phyloP scores from a whole-genome alignment of 371 early-diverging fungal species.

The Quaeritorhiza haematococci region DNA sequence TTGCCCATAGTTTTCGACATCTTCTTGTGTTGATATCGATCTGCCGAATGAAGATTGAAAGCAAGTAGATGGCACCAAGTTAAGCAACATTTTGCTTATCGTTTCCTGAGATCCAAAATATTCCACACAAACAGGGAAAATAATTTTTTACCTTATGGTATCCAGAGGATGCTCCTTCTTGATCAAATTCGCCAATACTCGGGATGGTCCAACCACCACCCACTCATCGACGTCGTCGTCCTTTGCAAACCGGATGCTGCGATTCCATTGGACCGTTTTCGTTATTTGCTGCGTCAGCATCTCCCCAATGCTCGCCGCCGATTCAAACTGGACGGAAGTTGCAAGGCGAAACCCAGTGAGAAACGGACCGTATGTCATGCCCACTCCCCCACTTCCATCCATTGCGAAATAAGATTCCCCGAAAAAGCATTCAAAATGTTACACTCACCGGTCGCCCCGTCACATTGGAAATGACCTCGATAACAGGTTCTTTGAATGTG shows the following conservation, averaged over 20 bases:
- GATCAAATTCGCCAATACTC: slow-evolving; percentile 80
- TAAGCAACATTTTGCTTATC: too few species aligned
- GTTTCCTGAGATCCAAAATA: too few species aligned
- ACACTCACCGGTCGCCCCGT: slow-evolving; percentile 77
- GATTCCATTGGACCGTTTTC: slow-evolving; percentile 84
- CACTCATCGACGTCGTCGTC: slow-evolving; percentile 74
- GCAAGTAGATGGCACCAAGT: too few species aligned
- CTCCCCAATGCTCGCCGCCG: slow-evolving; percentile 52
- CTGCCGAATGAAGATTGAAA: too few species aligned
- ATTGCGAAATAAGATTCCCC: neutral
- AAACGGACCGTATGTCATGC: neutral
- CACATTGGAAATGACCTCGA: slow-evolving; percentile 88
- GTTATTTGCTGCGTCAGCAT: slow-evolving; percentile 74
- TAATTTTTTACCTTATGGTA: slow-evolving; percentile 54
- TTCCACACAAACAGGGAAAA: too few species aligned
- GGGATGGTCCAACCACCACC: slow-evolving; percentile 81
- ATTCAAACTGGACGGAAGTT: slow-evolving; percentile 19
- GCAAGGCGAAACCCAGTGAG: neutral
- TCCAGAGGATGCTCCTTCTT: slow-evolving; percentile 84
- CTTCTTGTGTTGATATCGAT: too few species aligned
- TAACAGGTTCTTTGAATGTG: slow-evolving; percentile 56
- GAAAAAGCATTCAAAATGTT: too few species aligned
- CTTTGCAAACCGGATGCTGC: slow-evolving; percentile 74
- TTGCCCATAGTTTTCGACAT: too few species aligned
- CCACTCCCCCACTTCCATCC: neutral